A percentile compares a stretch with the other conserved stretches of the same genome.
phyloP scores from a whole-genome alignment of 768 basidiomycete species.

The Hemileccinum impolitum region DNA sequence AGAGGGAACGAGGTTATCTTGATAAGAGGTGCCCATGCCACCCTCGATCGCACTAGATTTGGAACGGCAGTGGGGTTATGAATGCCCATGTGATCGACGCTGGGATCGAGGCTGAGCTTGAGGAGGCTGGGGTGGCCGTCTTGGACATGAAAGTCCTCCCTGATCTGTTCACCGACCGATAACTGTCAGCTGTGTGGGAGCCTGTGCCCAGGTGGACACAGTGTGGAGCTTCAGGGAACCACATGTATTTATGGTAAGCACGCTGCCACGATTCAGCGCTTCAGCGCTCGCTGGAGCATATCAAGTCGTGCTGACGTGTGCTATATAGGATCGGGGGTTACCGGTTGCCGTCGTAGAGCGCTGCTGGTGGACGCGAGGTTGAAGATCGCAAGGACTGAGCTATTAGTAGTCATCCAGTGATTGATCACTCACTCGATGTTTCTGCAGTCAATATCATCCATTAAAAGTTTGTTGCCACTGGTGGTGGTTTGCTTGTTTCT shows the following conservation, averaged over 20 bases:
- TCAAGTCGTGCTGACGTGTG: neutral
- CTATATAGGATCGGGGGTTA: neutral
- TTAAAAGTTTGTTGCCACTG: neutral
- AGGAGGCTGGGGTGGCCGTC: slow-evolving; percentile 63
- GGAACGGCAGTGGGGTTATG: slow-evolving; percentile 55
- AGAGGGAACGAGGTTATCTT: slow-evolving; percentile 66
- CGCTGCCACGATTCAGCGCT: neutral
- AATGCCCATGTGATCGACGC: slow-evolving; percentile 49
- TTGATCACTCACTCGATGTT: neutral
- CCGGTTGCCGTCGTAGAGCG: no score
- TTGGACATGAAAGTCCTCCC: slow-evolving; percentile 65
- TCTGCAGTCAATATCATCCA: neutral
- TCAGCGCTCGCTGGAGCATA: neutral
- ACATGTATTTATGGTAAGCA: slow-evolving; percentile 13
- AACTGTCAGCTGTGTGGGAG: slow-evolving; percentile 3
- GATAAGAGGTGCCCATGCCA: slow-evolving; percentile 63
- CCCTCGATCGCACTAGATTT: slow-evolving; percentile 60
- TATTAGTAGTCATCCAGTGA: neutral
- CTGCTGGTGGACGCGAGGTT: no score
- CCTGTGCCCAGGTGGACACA: no score
- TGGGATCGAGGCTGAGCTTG: slow-evolving; percentile 64
- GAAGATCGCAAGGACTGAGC: no score
- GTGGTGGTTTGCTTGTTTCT: slow-evolving; percentile 17
- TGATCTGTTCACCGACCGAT: slow-evolving; percentile 57
- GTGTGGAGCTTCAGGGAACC: no score